Evolutionary conservation across 2,329 filamentous ascomycete genomes (phyloP), one percentile per base, ranked within the genome.

Genomic region (Xylaria sp.): DNA sequence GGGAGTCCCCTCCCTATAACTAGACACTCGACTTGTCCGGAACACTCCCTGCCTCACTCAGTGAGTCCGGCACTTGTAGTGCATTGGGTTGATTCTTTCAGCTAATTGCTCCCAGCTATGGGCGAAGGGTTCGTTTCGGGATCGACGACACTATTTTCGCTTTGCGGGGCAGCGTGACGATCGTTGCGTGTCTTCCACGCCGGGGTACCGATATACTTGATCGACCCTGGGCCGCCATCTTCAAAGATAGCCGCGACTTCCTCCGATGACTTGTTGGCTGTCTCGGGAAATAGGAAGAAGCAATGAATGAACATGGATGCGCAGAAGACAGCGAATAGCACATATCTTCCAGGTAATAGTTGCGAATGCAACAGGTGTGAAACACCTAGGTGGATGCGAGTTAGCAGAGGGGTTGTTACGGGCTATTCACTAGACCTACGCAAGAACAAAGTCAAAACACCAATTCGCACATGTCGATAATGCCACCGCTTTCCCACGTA

Each of bases 271-370:
- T 86, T 87, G 60, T 84, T 83, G 28, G 82, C 81, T 0, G 86
- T 89, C 76, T 89, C 86, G 0, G 86, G 86, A 78, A 88, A 89
- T 57, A 83, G 72, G 71, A 89, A 87, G 75, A 84, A 83, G 32
- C 83, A 81, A 71, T 87, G 84, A 60, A 84, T 73, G 63, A 85
- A 83, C 77, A 85, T 85, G 43, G 77, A 72, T n/a, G 80, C 78
- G 71, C 83, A 85, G 76, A 86, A 86, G n/a, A 85, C 79, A 45
- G 81, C 84, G 63, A 87, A 87, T 20, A 86, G 74, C 63, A 85
- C 80, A 72, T 87, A 87, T 82, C 75, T 82, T 78, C 85, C 85
- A 88, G 53, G 80, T 79, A 34, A 84, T 84, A 50, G 79, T 82
- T 30, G 74, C 79, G 67, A 84, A 84, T 1, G 79, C 76, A 53